Conservation (phyloP, 495 filamentous ascomycete species). For the Tuber magnatum region DNA sequence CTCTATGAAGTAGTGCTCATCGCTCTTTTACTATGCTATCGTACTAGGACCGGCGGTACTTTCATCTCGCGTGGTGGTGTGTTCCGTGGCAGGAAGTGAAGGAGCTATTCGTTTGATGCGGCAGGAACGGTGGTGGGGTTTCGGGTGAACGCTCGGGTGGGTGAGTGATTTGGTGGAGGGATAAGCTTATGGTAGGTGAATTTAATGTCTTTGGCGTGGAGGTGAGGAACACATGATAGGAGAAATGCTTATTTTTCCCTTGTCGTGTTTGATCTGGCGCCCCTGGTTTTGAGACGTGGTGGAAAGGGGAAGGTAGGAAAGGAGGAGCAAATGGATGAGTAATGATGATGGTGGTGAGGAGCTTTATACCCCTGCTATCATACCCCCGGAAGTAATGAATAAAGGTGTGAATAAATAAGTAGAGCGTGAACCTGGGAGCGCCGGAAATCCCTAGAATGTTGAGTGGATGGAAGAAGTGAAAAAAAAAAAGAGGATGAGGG, state of each 20-base stretch:
- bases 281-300: not conserved
- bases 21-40: too few relatives aligned
- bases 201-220: not conserved
- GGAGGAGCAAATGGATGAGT: not conserved
- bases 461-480: not conserved
- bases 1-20: not conserved
- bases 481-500: not conserved
- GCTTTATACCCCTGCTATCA: not conserved
- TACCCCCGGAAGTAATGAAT: not conserved
- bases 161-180: not conserved
- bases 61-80: too few relatives aligned
- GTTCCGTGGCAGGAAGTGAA: not conserved
- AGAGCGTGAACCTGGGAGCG: not conserved
- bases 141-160: not conserved
- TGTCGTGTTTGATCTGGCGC: not conserved
- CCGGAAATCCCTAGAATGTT: not conserved
- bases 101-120: not conserved
- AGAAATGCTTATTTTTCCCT: not conserved
- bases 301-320: not conserved
- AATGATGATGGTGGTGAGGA: not conserved
- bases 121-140: not conserved
- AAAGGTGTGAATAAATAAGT: not conserved
- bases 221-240: not conserved
- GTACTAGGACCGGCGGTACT: not conserved
- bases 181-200: not conserved